A percentile compares a stretch with the other conserved stretches of the same genome.
These are phyloP conservation scores for Condylostoma magnum DNA, from an alignment of 169 alveolate species.

Conservation along the genomic window DNA sequence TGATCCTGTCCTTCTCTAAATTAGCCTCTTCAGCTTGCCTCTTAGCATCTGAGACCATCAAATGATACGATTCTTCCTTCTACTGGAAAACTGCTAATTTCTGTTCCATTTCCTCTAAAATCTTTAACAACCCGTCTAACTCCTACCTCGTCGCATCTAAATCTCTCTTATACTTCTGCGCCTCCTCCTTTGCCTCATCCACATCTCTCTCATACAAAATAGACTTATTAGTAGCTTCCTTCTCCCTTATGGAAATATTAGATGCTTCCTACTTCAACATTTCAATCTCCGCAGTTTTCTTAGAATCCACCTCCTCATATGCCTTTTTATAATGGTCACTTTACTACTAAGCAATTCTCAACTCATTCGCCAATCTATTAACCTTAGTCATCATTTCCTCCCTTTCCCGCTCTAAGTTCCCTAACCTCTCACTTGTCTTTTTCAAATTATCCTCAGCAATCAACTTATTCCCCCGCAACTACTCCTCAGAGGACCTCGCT, in stretches of 20 bases:
- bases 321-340: constrained; percentile 32
- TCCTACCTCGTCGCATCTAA: constrained; percentile 34
- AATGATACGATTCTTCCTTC: constrained; percentile 39
- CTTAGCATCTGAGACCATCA: constrained; percentile 37
- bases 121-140: constrained; percentile 35
- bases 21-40: constrained; percentile 53
- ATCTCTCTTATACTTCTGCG: constrained; percentile 28
- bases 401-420: constrained; percentile 29
- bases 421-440: constrained; percentile 22
- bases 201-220: constrained; percentile 23
- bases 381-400: constrained; percentile 19
- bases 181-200: constrained; percentile 22
- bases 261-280: constrained; percentile 39
- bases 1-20: constrained; percentile 44
- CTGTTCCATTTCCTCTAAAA: constrained; percentile 48
- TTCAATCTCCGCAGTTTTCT: constrained; percentile 45
- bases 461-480: constrained; percentile 27
- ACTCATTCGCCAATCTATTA: constrained; percentile 23
- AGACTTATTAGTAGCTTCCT: constrained; percentile 26
- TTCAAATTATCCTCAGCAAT: constrained; percentile 42
- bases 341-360: constrained; percentile 26
- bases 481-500: constrained; percentile 36
- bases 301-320: constrained; percentile 43
- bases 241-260: constrained; percentile 11
- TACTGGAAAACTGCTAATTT: constrained; percentile 41